Base-by-base conservation (phyloP, 164 flowering plant genomes). In the Vitis rupestris region DNA sequence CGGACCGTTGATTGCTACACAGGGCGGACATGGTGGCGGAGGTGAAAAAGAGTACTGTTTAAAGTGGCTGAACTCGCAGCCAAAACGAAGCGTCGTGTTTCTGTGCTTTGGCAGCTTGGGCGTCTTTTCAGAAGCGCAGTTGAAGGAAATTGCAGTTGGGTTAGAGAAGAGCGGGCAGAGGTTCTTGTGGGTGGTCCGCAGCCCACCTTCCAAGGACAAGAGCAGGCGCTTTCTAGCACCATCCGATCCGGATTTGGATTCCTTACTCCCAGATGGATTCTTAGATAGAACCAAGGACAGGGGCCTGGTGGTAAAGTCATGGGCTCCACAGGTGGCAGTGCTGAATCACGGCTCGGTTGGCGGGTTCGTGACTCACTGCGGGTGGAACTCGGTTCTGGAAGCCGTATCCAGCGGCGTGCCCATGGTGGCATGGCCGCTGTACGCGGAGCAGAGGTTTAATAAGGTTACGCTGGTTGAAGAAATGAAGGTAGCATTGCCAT, bases 1-100 rank as follows among this genome's bases (percentile, higher is more conserved):
- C 3, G 82, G 85, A 9, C 85, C 82, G 2, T 37, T 79, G 67
- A 68, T 77, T 15, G 72, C 74, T 0, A 27, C 56, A 3, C 66
- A 56, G 61, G n/a, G 12, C 0, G 44, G 15, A 17, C 37, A 55
- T 30, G 44, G 44, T 6, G 61, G n/a, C 4, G 49, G 8, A 3
- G 44, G 56, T 17, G 44, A 7, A 31, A 31, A 31, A 31, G 56
- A 52, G 1, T 23, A 23, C 49, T 67, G 71, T 47, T 16, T 73
- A 49, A 13, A 49, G 3, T 73, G 76, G 72, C 72, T 73, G 29
- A 69, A 74, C 63, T 50, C 58, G 44, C 72, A 73, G 50, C 72
- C 76, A 30, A 68, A 37, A 10, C 56, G 51, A 4, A 62, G 68
- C 16, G 76, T 73, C 12, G 63, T 73, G 56, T 68, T 67, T 58